Base-by-base conservation (phyloP, 495 filamentous ascomycete genomes). In the Tuber borchii region DNA sequence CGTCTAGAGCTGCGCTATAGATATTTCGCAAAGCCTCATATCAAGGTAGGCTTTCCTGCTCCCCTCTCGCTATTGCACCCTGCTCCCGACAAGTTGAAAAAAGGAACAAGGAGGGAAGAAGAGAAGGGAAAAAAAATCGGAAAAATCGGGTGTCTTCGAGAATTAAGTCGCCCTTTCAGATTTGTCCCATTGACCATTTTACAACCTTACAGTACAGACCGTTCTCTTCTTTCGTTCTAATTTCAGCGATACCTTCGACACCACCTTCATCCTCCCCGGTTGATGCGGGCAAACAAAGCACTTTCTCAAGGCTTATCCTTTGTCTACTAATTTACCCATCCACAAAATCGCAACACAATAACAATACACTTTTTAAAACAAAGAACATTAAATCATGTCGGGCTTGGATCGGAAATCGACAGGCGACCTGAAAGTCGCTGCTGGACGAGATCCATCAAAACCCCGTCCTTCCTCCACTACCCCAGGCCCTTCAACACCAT, bases 341-440 rank as follows among this genome's bases (percentile, higher is more conserved):
- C 56, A 65, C 26, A 34, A 31, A 65, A 65, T 34, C 26, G 5
- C 56, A 34, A 19, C 31, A 8, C 26, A 34, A 34, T 14, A 65
- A 34, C 31, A 65, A 65, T 65, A 65, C 34, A 65, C 56, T 65
- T 65, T 61, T 34, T 65, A 34, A 26, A 76, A 77, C 76, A 77
- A 77, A 77, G 76, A 75, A 77, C 39, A 16, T 44, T 26, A 16
- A 69, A 37, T 68, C n/a, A 77, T 77, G 76, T 69, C 76, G 9
- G 46, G 44, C 69, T 34, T 69, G 14, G 48, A 71, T 31, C 65
- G 56, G 26, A 61, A 42, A 42, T 76, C 75, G 26, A 70, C 61
- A 31, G 56, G 31, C 72, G 75, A 75, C 75, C 45, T 77, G 56
- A 65, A 65, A 65, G 56, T 61, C 72, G 71, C 48, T 69, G 72